Conservation (phyloP, 192 early-diverging fungal genomes). For the Rhizophlyctis rosea region DNA sequence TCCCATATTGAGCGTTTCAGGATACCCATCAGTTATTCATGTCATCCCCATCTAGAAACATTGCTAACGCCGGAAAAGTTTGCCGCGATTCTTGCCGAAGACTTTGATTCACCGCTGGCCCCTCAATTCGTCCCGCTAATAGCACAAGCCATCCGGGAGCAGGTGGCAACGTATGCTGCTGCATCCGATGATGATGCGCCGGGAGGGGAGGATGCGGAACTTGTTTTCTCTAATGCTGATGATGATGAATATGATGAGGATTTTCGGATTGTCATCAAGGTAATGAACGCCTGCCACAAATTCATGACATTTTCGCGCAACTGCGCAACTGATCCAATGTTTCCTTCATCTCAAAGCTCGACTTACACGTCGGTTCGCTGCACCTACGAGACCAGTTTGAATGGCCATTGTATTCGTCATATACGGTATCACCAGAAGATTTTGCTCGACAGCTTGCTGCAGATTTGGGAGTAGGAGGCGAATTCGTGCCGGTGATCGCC, state of each 20-base stretch:
- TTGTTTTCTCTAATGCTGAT: slow-evolving; percentile 8
- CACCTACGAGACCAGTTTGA: slow-evolving; percentile 86
- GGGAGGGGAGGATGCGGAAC: slow-evolving; percentile 6
- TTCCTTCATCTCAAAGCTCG: slow-evolving; percentile 51
- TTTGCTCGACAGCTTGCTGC: slow-evolving; percentile 64
- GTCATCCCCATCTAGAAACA: slow-evolving; percentile 20
- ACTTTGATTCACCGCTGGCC: slow-evolving; percentile 35
- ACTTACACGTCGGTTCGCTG: slow-evolving; percentile 78
- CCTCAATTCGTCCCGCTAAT: slow-evolving; percentile 60
- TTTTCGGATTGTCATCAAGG: slow-evolving; percentile 39
- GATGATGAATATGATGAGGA: slow-evolving; percentile 31
- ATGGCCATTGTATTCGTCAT: slow-evolving; percentile 78
- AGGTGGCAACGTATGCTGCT: slow-evolving; percentile 49
- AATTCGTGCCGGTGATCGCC: slow-evolving; percentile 73
- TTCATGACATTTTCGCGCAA: background rate
- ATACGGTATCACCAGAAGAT: slow-evolving; percentile 59
- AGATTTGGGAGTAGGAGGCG: slow-evolving; percentile 76
- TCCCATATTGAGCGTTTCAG: background rate
- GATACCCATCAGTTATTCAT: background rate
- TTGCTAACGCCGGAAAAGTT: slow-evolving; percentile 44
- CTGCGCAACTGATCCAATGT: background rate
- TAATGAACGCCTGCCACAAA: background rate
- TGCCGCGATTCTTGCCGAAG: slow-evolving; percentile 34
- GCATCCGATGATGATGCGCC: slow-evolving; percentile 38
- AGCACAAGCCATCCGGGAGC: slow-evolving; percentile 70